Evolutionary conservation across 495 filamentous ascomycete genomes (phyloP).

Genomic region (Aspergillus cristatus): DNA sequence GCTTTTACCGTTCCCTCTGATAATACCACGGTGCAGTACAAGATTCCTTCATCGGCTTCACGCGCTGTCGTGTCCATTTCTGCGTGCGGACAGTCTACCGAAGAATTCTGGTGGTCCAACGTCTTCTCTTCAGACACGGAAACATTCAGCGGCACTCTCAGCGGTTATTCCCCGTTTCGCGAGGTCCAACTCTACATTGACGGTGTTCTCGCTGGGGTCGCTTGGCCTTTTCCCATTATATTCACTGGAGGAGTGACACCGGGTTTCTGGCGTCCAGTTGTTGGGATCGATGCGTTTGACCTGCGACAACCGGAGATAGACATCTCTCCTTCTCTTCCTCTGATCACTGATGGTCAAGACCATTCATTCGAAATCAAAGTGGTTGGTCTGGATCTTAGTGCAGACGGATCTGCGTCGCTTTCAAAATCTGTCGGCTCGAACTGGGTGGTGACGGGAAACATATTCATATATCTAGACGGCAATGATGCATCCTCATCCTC

Average conservation of each 20-base stretch:
- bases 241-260: constrained; percentile 85
- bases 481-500: constrained; percentile 27
- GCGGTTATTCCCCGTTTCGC: constrained; percentile 69
- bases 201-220: constrained; percentile 63
- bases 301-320: constrained; percentile 76
- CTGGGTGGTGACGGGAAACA: constrained; percentile 78
- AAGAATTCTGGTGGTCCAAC: constrained; percentile 91
- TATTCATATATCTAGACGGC: constrained; percentile 63
- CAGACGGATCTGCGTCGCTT: constrained; percentile 37
- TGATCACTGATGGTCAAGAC: constrained; percentile 52
- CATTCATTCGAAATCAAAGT: constrained; percentile 69
- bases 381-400: constrained; percentile 47
- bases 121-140: constrained; percentile 54
- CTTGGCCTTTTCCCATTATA: constrained; percentile 79
- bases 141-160: constrained; percentile 52
- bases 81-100: constrained; percentile 65
- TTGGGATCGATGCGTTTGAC: constrained; percentile 79
- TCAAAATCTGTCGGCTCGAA: constrained; percentile 54
- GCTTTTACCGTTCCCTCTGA: constrained; percentile 61
- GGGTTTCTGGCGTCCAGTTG: constrained; percentile 74
- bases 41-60: constrained; percentile 51
- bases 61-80: constrained; percentile 69
- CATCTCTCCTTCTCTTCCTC: constrained; percentile 65
- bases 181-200: constrained; percentile 79
- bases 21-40: constrained; percentile 45